Evolutionary conservation across 2,329 filamentous ascomycete species (phyloP), one percentile per base, ranked within the genome.

Genomic region (Ophiostoma australiae): DNA sequence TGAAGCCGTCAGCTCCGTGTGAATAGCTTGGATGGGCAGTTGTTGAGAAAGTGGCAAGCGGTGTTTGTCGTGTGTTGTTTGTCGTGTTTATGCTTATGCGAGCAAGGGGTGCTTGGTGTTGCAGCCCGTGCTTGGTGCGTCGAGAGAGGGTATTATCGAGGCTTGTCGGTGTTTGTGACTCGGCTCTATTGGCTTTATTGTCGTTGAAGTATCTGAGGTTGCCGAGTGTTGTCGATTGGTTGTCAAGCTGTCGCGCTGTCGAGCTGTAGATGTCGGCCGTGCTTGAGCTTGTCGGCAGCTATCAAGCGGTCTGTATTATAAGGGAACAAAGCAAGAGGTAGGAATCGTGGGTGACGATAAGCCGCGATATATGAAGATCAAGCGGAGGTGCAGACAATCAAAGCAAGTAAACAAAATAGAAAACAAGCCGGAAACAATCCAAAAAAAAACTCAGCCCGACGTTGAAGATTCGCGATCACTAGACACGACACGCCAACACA

Each of bases 381-480:
- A 1, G 23, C 2, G 5, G 23, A 5, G 17, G 10, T 58, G 5
- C 8, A 20, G 17, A 20, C 10, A 48, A 48, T 5, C 44, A 48
- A 15, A 27, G 10, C 52, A 27, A 58, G 52, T 27, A 58, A 58
- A 58, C 52, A 27, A 48, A 58, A 6, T 13, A 23, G 7, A 8
- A 48, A 31, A 27, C 52, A 15, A 58, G 11, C 23, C n/a, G 23
- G 23, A 58, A 10, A 27, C n/a, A 58, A 20, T 20, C 17, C 23
- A 52, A 52, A 52, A 8, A 27, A 58, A 13, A 17, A 15, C 58
- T 31, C 58, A 63, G 27, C 27, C 52, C 58, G 33, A 63, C 58
- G 58, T 63, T 63, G 58, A 63, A 63, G 58, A 63, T 63, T 63
- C 58, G 58, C 58, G 58, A 63, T 63, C 23, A 13, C 58, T 55